A percentile compares a stretch with the other conserved stretches of the same genome.
Evolutionary conservation across 192 early-diverging fungal species (phyloP).

Genomic region (Backusella mclennaniae): DNA sequence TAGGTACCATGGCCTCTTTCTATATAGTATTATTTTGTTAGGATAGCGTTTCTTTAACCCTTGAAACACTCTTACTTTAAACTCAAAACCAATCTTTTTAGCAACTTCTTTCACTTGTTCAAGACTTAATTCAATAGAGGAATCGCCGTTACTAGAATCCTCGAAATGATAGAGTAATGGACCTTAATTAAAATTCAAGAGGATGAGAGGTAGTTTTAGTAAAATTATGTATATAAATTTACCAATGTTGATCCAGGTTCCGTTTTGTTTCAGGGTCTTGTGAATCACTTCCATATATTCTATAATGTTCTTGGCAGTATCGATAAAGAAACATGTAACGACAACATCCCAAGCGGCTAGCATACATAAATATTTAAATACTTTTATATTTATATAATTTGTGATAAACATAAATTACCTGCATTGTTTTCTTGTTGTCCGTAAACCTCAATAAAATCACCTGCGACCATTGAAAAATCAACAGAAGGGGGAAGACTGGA

Average conservation of each 20-base stretch:
- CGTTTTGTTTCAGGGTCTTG: slow-evolving; percentile 70
- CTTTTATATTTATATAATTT: not conserved
- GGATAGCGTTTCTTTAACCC: not conserved
- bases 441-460: slow-evolving; percentile 96
- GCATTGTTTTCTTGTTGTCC: slow-evolving; percentile 49
- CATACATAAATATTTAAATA: not conserved
- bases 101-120: slow-evolving; percentile 74
- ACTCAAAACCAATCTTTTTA: slow-evolving; percentile 64
- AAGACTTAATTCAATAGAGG: slow-evolving; percentile 85
- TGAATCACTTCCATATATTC: slow-evolving; percentile 86
- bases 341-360: slow-evolving; percentile 79
- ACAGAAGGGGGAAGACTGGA: slow-evolving; percentile 60
- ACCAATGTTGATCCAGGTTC: slow-evolving; percentile 84
- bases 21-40: slow-evolving; percentile 17
- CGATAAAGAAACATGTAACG: slow-evolving; percentile 97
- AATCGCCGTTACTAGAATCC: slow-evolving; percentile 65
- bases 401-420: slow-evolving; percentile 32
- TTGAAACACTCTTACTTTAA: slow-evolving; percentile 49
- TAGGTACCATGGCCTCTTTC: slow-evolving; percentile 57
- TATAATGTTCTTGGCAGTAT: slow-evolving; percentile 92
- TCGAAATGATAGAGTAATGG: slow-evolving; percentile 96
- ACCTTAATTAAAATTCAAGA: slow-evolving; percentile 42
- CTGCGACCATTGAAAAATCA: slow-evolving; percentile 95
- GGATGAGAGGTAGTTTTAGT: slow-evolving; percentile 15
- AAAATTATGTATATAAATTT: not conserved